Conservation (phyloP, 2,329 filamentous ascomycete genomes). For the Neofusicoccum kwambonambiense region DNA sequence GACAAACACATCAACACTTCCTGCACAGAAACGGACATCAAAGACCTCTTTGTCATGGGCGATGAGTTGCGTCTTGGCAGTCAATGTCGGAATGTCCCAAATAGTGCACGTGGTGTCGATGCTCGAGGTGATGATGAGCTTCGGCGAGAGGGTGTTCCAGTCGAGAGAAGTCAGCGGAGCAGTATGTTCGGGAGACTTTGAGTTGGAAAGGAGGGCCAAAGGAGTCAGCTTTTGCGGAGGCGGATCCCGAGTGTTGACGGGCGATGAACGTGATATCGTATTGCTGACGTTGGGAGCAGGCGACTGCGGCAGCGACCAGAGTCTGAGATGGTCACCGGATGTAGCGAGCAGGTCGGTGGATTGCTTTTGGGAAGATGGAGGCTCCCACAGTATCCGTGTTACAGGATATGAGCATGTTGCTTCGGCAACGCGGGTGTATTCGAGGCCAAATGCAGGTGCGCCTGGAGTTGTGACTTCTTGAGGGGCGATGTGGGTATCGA, state of each 20-base stretch:
- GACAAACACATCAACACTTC: conserved; percentile 97
- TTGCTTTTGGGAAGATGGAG: conserved; percentile 90
- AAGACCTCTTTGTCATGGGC: conserved; percentile 99
- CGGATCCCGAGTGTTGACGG: conserved; percentile 58
- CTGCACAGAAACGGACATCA: conserved; percentile 95
- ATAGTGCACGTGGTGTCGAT: conserved; percentile 99
- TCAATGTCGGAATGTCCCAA: conserved; percentile 97
- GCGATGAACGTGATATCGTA: conserved; percentile 66
- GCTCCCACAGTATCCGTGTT: conserved; percentile 92
- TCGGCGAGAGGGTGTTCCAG: conserved; percentile 97
- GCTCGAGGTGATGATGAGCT: conserved; percentile 91
- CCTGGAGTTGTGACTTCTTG: conserved; percentile 69
- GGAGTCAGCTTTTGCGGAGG: conserved; percentile 83
- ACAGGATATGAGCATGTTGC: conserved; percentile 98
- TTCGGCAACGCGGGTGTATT: conserved; percentile 92
- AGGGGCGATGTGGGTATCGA: conserved; percentile 77
- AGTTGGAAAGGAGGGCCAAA: conserved; percentile 89
- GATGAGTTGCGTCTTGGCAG: conserved; percentile 96
- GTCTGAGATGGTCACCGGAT: conserved; percentile 85
- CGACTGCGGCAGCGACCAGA: conserved; percentile 80
- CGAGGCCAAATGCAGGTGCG: conserved; percentile 71
- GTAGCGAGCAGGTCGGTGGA: conserved; percentile 93
- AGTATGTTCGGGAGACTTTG: conserved; percentile 96
- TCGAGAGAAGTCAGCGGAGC: conserved; percentile 94
- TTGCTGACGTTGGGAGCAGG: conserved; percentile 59